Percentiles rank a stretch among this genome's conserved stretches.
phyloP scores from a whole-genome alignment of 192 early-diverging fungal genomes.

The Rhizophlyctis rosea region DNA sequence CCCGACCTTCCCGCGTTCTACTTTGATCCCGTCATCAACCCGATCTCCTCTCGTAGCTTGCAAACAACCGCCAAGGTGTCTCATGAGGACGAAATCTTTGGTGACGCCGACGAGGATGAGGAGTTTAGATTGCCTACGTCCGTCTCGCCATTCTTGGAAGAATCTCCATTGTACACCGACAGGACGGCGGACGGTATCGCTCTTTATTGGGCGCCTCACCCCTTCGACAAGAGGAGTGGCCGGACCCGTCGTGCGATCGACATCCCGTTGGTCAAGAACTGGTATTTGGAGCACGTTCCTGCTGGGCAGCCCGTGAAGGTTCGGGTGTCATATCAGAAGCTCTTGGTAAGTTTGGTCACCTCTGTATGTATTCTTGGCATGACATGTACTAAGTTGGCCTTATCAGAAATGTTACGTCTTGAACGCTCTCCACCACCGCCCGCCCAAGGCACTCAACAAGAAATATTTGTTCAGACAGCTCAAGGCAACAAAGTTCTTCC shows the following conservation, averaged over 20 bases:
- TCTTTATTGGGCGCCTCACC: slow-evolving; percentile 97
- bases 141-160: slow-evolving; percentile 78
- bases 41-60: slow-evolving; percentile 83
- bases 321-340: slow-evolving; percentile 97
- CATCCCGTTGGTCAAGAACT: slow-evolving; percentile 92
- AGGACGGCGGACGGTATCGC: slow-evolving; percentile 90
- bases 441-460: slow-evolving; percentile 85
- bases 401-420: slow-evolving; percentile 94
- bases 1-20: slow-evolving; percentile 97
- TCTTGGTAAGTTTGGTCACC: slow-evolving; percentile 67
- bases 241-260: slow-evolving; percentile 87
- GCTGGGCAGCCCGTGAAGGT: slow-evolving; percentile 94
- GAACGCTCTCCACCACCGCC: slow-evolving; percentile 83
- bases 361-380: not conserved
- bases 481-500: slow-evolving; percentile 97
- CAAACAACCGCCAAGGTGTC: slow-evolving; percentile 41
- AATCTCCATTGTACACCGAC: slow-evolving; percentile 77
- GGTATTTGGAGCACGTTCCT: slow-evolving; percentile 97
- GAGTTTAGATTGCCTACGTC: slow-evolving; percentile 80
- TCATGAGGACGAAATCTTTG: slow-evolving; percentile 69
- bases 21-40: slow-evolving; percentile 96
- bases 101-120: slow-evolving; percentile 64
- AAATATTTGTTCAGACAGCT: slow-evolving; percentile 95
- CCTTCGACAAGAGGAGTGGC: slow-evolving; percentile 91
- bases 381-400: not conserved